Base-by-base conservation (phyloP, 2,329 filamentous ascomycete genomes). In the Ophidiomyces ophidiicola region DNA sequence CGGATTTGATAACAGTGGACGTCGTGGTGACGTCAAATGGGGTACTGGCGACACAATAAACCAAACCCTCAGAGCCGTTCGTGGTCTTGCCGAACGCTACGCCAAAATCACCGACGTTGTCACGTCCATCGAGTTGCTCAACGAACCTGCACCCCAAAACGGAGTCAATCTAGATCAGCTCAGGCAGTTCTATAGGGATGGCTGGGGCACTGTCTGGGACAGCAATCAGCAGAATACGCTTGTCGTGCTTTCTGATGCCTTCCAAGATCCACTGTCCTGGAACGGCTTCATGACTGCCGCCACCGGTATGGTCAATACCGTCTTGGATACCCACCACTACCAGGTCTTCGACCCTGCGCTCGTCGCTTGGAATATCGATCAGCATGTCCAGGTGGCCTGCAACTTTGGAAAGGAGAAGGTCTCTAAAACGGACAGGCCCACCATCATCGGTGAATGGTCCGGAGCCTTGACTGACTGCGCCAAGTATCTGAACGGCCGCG, bases 261-360 rank as follows among this genome's bases (percentile, higher is more conserved):
- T 67, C 44, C 35, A 50, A 18, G 48, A 62, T 1, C 66, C 72
- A 1, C 65, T 58, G 31, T 64, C 61, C 5, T 82, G 74, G 71
- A 81, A 81, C 49, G 71, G 67, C 4, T 75, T 74, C 55, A 63
- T 79, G 48, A 71, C 64, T 2, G 61, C 63, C 1, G 62, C 59
- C 14, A 52, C 55, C 19, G 61, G 58, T 6, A 56, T 60, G 42
- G 53, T 54, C 33, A 70, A 72, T 32, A 69, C 79, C 28, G 69
- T 72, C 32, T 58, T 82, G 45, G 78, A 82, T 51, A 75, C 78
- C 42, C 78, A 82, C 53, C 74, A 81, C 52, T 82, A 82, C 53
- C 72, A 80, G 53, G 66, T 76, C 42, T 81, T 81, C 58, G 66
- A 63, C 43, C 56, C 66, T 17, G 61, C 58, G 0, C 60, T 71